Conservation (phyloP, 176 grass and related monocot species). For the Musa itinerans region DNA sequence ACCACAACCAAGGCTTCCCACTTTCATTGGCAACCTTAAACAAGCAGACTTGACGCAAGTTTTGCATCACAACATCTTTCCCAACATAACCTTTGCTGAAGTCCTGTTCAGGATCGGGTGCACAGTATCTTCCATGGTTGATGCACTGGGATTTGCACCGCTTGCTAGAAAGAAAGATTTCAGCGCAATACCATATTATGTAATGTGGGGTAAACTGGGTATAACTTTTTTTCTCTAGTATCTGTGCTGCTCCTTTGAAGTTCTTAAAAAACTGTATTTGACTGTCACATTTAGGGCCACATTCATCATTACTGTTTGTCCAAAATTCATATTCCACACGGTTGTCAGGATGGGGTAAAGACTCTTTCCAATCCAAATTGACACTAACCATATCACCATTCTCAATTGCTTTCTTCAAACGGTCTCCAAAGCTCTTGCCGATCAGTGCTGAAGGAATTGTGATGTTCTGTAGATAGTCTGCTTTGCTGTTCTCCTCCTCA, state of each 20-base stretch:
- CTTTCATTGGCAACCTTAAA: constrained; percentile 62
- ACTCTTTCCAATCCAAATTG: constrained; percentile 80
- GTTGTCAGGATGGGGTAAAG: constrained; percentile 77
- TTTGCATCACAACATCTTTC: constrained; percentile 85
- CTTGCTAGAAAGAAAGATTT: constrained; percentile 51
- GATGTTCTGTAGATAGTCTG: constrained; percentile 60
- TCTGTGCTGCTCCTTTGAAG: constrained; percentile 73
- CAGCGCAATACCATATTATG: constrained; percentile 80
- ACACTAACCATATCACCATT: constrained; percentile 72
- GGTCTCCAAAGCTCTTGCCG: constrained; percentile 59
- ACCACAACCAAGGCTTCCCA: constrained; percentile 79
- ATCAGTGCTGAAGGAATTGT: constrained; percentile 74
- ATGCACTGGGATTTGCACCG: constrained; percentile 73
- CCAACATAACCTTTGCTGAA: constrained; percentile 90
- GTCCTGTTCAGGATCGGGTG: constrained; percentile 76
- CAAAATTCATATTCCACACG: constrained; percentile 88
- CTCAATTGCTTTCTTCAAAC: constrained; percentile 42
- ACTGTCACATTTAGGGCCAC: constrained; percentile 70
- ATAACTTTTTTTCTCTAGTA: constrained; percentile 79
- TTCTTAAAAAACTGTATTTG: constrained; percentile 82
- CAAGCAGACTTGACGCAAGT: constrained; percentile 69
- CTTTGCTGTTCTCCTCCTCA: constrained; percentile 31
- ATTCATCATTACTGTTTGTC: constrained; percentile 89
- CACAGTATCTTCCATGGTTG: constrained; percentile 67
- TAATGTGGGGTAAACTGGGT: constrained; percentile 75